Conservation (phyloP, 306 rosid genomes). For the Glycine soja region DNA sequence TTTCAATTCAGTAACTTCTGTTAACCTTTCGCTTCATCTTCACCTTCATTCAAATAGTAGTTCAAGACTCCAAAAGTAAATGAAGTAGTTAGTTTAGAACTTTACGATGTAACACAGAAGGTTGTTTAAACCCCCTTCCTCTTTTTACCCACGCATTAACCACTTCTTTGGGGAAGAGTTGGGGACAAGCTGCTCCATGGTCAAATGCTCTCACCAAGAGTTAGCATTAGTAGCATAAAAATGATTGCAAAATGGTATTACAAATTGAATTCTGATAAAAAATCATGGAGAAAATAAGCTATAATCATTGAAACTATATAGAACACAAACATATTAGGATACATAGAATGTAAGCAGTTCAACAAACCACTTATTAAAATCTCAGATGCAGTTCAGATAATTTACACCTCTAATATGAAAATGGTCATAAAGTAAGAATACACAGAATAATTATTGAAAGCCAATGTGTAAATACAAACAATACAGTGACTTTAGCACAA, state of each 20-base stretch:
- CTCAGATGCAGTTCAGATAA: slow-evolving; percentile 9
- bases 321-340: not conserved
- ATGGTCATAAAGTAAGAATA: not conserved
- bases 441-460: not conserved
- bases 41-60: not conserved
- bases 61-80: slow-evolving; percentile 5
- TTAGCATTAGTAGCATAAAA: not conserved
- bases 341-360: not conserved
- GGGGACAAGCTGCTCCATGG: not conserved
- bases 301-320: slow-evolving; percentile 1
- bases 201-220: not conserved
- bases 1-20: slow-evolving; percentile 14
- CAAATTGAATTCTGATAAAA: not conserved
- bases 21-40: not conserved
- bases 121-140: not conserved
- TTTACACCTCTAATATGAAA: slow-evolving; percentile 12
- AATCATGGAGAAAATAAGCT: slow-evolving; percentile 6
- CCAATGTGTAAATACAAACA: not conserved
- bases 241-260: too few relatives aligned
- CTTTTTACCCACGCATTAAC: not conserved
- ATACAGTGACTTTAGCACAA: too few relatives aligned
- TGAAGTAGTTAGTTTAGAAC: slow-evolving; percentile 9
- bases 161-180: not conserved
- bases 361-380: not conserved
- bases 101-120: not conserved